Base-by-base conservation (phyloP, 164 flowering plant genomes). In the Buxus sempervirens region DNA sequence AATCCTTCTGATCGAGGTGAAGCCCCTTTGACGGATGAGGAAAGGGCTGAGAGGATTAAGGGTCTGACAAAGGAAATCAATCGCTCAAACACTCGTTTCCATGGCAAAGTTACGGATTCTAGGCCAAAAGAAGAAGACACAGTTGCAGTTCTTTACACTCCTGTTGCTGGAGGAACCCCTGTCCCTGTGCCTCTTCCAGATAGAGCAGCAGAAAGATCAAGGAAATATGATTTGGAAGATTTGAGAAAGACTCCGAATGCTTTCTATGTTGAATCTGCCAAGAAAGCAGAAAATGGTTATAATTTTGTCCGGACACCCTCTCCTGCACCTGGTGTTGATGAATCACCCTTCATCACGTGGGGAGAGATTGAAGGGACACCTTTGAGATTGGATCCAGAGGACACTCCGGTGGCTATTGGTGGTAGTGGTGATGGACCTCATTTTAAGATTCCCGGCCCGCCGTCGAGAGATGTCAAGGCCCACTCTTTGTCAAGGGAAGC, bases 311-410 rank as follows among this genome's bases (percentile, higher is more conserved):
- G 62, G 75, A 94, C 98, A 0, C 98, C 98, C 0, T 91, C 98
- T 1, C 98, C 97, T 38, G 92, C 90, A 20, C 97, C 96, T 0
- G 98, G 98, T 58, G 91, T 77, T 19, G 95, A 88, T 73, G 98
- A 79, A 65, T 94, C 98, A 0, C 98, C 98, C 0, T 87, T 94
- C 61, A 88, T 94, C 22, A 94, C 98, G 16, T 94, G 98, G 98
- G 98, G 98, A 42, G 98, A 94, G 78, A 91, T 94, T 69, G 98
- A 91, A 76, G 98, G 97, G 63, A 91, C 97, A 0, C 98, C 98
- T 0, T 62, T 94, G 86, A 83, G 98, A 75, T 77, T 94, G 80
- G 98, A 94, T 56, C 60, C 73, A 10, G 97, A 90, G 82, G 98
- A 90, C 19, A 84, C 94, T 1, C 92, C 91, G 0, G 74, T 89